Conservation (phyloP, 176 grass and related monocot genomes). For the Cymbopogon citratus region DNA sequence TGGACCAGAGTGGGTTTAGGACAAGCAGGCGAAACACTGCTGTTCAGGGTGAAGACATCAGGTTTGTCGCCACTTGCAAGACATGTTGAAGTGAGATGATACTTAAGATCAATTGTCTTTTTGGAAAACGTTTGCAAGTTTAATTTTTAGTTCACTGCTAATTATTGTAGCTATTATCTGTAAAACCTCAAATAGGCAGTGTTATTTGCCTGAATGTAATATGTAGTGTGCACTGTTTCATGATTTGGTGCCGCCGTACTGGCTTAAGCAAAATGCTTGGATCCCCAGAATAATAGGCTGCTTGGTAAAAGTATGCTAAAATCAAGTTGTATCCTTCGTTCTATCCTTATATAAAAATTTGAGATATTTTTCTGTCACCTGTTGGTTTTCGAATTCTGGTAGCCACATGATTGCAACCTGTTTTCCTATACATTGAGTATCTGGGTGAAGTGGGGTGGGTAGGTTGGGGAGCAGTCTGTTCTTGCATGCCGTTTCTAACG, state of each 20-base stretch:
- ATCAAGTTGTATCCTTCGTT: neutral
- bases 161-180: neutral
- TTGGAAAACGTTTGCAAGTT: neutral
- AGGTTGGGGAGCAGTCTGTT: neutral
- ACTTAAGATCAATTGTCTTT: neutral
- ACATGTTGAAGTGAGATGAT: slow-evolving; percentile 18
- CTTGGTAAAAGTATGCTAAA: neutral
- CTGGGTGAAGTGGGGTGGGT: neutral
- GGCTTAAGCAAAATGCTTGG: neutral
- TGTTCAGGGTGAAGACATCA: slow-evolving; percentile 87
- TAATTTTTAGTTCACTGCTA: neutral
- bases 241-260: neutral
- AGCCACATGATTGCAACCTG: neutral
- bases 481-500: neutral
- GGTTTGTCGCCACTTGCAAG: slow-evolving; percentile 53
- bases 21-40: slow-evolving; percentile 65
- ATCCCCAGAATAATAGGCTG: neutral
- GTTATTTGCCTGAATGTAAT: neutral
- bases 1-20: slow-evolving; percentile 80
- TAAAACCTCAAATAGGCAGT: neutral
- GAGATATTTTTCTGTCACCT: neutral
- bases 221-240: neutral
- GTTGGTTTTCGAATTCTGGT: neutral
- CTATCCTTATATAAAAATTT: neutral
- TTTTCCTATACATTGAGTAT: neutral